Percentiles rank a stretch among this genome's conserved stretches.
Conservation (phyloP, 2,329 filamentous ascomycete genomes). For the Clonostachys byssicola region DNA sequence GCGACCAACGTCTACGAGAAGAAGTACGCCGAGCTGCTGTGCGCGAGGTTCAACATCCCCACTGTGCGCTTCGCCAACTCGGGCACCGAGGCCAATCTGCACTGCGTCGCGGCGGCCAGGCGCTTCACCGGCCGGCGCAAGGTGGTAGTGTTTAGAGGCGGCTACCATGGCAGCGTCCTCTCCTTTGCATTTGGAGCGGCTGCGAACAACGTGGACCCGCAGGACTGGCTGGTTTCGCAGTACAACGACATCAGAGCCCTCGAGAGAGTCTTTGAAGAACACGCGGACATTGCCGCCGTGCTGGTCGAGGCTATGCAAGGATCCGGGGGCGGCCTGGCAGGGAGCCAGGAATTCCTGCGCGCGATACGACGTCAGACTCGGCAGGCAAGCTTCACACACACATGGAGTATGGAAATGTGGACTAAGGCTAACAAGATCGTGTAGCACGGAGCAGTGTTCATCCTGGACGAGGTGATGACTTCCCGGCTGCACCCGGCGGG, state of each 20-base stretch:
- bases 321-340: slow-evolving; percentile 44
- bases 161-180: slow-evolving; percentile 27
- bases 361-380: too few species aligned
- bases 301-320: slow-evolving; percentile 65
- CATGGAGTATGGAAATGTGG: slow-evolving; percentile 45
- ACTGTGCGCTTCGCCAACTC: slow-evolving; percentile 59
- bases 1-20: slow-evolving; percentile 46
- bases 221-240: slow-evolving; percentile 52
- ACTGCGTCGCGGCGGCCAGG: slow-evolving; percentile 50
- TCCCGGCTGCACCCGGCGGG: slow-evolving; percentile 50
- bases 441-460: slow-evolving; percentile 50
- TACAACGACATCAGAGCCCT: slow-evolving; percentile 56
- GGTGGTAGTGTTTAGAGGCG: slow-evolving; percentile 45
- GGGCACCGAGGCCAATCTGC: slow-evolving; percentile 60
- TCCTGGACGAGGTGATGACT: slow-evolving; percentile 73
- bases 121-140: slow-evolving; percentile 35
- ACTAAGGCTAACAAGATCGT: slow-evolving; percentile 41
- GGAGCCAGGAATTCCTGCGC: too few species aligned
- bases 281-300: slow-evolving; percentile 51
- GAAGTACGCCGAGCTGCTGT: slow-evolving; percentile 29
- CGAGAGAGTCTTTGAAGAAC: slow-evolving; percentile 27
- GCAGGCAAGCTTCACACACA: too few species aligned
- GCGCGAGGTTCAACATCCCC: slow-evolving; percentile 41
- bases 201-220: slow-evolving; percentile 27
- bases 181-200: slow-evolving; percentile 24